A percentile compares a stretch with the other conserved stretches of the same genome.
phyloP scores from a whole-genome alignment of 225 moss, liverwort and hornwort species.

The Polytrichum formosum region DNA sequence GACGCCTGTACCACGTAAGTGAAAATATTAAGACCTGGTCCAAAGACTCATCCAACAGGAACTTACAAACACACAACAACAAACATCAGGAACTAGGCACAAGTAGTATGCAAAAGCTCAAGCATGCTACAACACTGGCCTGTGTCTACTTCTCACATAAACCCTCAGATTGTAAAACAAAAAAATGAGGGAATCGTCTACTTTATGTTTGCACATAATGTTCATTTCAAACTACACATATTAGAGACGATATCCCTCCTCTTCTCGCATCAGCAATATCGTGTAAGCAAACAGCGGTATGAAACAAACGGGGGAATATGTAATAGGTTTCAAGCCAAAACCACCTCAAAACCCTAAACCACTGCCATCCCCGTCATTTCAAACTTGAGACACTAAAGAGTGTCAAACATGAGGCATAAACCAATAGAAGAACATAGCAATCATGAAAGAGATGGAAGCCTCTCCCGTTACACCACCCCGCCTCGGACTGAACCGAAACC shows the following conservation, averaged over 20 bases:
- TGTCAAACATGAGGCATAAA: not conserved
- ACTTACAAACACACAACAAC: not conserved
- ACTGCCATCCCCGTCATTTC: no score
- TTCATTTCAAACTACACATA: not conserved
- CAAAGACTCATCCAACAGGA: not conserved
- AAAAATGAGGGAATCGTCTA: not conserved
- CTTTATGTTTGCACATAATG: not conserved
- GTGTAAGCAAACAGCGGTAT: no score
- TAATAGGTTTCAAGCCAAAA: not conserved
- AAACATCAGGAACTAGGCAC: not conserved
- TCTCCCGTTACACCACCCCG: no score
- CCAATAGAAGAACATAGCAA: not conserved
- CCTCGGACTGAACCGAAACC: not conserved
- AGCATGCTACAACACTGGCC: not conserved
- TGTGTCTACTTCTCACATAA: not conserved
- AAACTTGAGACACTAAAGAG: no score
- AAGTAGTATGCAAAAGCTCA: not conserved
- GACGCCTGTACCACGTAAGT: constrained; percentile 26
- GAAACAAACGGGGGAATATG: no score
- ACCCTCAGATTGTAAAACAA: not conserved
- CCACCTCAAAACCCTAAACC: constrained; percentile 6
- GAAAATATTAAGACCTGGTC: not conserved
- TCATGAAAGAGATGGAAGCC: no score
- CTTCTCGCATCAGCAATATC: no score
- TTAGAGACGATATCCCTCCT: constrained; percentile 4